Base-by-base conservation (phyloP, 73 alveolate genomes). In the Tetrahymena thermophila region DNA sequence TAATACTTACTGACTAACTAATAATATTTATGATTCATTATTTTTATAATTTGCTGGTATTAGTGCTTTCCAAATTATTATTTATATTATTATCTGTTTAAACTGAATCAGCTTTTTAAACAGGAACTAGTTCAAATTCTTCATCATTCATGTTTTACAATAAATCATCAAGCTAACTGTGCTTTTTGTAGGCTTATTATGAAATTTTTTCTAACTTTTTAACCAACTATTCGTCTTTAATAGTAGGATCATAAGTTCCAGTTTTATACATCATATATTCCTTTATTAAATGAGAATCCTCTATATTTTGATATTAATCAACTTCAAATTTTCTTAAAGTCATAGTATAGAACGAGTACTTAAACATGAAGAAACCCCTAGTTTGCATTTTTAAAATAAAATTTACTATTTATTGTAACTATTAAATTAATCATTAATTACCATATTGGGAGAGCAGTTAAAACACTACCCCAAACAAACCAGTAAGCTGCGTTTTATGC, bases 321-420 rank as follows among this genome's bases (percentile, higher is more conserved):
- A 50, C 38, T 85, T 94, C 96, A 35, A 94, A 94, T n/a, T 94
- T 94, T n/a, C 95, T 94, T 17, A 94, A 85, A 35, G 96, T 56
- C 42, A 44, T 42, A 15, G 94, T 94, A 31, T 94, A 85, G n/a
- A 94, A 94, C 42, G 95, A 94, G 56, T 94, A 94, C 89, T 94
- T 94, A 93, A 94, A 44, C 96, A 94, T 94, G 55, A 94, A 94
- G 71, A 94, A 94, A 28, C 96, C 96, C 96, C 89, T 71, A 71
- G 6, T 19, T 19, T 50, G 0, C 5, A 50, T 1, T 17, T 58
- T 17, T 58, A 8, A 4, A 11, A 15, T 58, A 37, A 37, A 37
- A 37, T 37, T 37, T 37, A 37, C 7, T 37, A 37, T 37, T 37
- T 37, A 2, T 37, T 37, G 2, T 37, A 37, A 37, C 42, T 57